These are phyloP conservation scores for Fusarium pilosicola DNA, from an alignment of 2,329 filamentous ascomycete species.

Conservation along the genomic window DNA sequence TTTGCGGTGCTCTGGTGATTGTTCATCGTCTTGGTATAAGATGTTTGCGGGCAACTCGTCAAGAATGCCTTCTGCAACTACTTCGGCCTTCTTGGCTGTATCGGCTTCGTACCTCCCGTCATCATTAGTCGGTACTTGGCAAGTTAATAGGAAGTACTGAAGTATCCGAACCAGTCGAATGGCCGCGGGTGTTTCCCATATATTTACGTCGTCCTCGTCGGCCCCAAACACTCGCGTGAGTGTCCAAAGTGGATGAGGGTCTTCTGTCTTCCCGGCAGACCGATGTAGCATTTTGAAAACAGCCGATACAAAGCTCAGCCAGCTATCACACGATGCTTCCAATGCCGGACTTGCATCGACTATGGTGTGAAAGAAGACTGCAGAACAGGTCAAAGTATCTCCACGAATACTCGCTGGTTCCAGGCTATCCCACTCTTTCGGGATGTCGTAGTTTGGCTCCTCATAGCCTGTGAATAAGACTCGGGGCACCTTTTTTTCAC, in stretches of 20 bases:
- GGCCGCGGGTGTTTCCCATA: neutral
- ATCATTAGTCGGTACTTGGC: neutral
- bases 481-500: accelerated
- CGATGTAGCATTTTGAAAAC: neutral
- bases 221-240: neutral
- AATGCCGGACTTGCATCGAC: neutral
- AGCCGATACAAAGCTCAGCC: neutral
- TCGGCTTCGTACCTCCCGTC: neutral
- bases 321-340: neutral
- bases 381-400: neutral
- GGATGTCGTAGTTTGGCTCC: neutral
- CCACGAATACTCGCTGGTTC: neutral
- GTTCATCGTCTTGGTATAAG: neutral
- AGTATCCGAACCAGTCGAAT: neutral
- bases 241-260: neutral
- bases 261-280: accelerated
- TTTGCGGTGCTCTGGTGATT: accelerated
- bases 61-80: neutral
- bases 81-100: neutral
- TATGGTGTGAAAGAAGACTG: neutral
- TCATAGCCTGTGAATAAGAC: neutral
- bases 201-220: neutral
- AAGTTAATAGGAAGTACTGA: neutral
- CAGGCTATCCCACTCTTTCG: neutral
- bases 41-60: neutral